Conservation (phyloP, 495 filamentous ascomycete species). For the Neurospora tetraspora region DNA sequence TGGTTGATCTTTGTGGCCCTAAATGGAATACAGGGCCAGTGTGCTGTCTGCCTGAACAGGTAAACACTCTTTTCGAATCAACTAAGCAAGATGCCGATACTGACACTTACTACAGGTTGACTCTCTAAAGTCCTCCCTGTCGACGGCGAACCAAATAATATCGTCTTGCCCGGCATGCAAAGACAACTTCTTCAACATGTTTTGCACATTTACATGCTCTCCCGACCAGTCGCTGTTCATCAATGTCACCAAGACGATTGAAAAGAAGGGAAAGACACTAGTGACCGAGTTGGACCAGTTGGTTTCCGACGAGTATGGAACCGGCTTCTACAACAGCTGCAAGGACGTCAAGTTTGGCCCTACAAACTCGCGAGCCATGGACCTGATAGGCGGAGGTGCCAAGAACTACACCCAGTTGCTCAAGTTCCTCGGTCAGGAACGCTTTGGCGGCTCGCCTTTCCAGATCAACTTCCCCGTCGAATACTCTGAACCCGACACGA, state of each 20-base stretch:
- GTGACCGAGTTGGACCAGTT: slow-evolving; percentile 87
- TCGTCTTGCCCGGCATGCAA: slow-evolving; percentile 90
- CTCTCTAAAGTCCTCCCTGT: slow-evolving; percentile 66
- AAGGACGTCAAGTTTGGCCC: slow-evolving; percentile 97
- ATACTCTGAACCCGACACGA: slow-evolving; percentile 53
- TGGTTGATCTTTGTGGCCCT: slow-evolving; percentile 76
- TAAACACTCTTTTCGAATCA: slow-evolving; percentile 20
- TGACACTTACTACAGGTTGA: slow-evolving; percentile 45
- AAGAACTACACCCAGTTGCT: slow-evolving; percentile 80
- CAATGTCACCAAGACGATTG: slow-evolving; percentile 73
- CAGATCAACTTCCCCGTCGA: slow-evolving; percentile 86
- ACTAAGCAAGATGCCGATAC: neutral
- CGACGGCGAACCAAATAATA: slow-evolving; percentile 81
- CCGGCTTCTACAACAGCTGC: slow-evolving; percentile 90
- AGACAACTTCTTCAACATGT: slow-evolving; percentile 94
- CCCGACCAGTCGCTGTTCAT: slow-evolving; percentile 92
- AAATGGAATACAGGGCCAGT: slow-evolving; percentile 76
- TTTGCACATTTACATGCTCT: slow-evolving; percentile 96
- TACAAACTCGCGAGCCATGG: slow-evolving; percentile 84
- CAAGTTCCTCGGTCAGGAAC: slow-evolving; percentile 87
- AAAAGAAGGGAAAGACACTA: slow-evolving; percentile 54
- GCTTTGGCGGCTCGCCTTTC: slow-evolving; percentile 82
- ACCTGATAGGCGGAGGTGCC: slow-evolving; percentile 89
- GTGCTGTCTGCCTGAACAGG: slow-evolving; percentile 78
- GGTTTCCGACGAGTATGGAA: slow-evolving; percentile 76